Evolutionary conservation across 75 land plant genomes (phyloP).

Genomic region (Azolla pinnata): DNA sequence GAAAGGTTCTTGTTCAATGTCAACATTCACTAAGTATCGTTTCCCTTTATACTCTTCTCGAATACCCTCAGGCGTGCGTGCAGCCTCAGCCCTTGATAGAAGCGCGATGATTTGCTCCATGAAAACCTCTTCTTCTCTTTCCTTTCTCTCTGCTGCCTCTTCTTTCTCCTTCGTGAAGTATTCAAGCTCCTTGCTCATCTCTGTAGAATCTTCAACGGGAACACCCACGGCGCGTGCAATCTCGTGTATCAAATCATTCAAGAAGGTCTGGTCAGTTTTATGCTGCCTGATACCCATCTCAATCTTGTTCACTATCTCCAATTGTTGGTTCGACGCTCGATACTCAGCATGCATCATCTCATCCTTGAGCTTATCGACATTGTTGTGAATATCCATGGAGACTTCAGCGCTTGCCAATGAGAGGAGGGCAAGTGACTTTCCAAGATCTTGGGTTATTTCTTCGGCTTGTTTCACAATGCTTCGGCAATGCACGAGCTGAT

Average conservation of each 20-base stretch:
- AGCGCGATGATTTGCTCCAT: constrained; percentile 51
- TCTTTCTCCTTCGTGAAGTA: constrained; percentile 42
- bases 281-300: constrained; percentile 42
- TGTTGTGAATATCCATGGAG: constrained; percentile 34
- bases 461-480: constrained; percentile 38
- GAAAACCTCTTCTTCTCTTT: constrained; percentile 40
- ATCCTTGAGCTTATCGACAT: constrained; percentile 33
- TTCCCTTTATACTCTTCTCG: constrained; percentile 22
- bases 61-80: constrained; percentile 28
- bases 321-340: constrained; percentile 34
- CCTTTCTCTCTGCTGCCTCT: constrained; percentile 38
- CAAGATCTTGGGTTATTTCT: constrained; percentile 41
- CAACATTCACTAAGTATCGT: constrained; percentile 4
- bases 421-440: constrained; percentile 37
- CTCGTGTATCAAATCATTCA: constrained; percentile 40
- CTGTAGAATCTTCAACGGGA: constrained; percentile 45
- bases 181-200: constrained; percentile 45
- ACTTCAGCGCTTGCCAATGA: constrained; percentile 51
- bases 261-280: constrained; percentile 47
- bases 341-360: constrained; percentile 47
- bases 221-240: constrained; percentile 56
- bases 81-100: constrained; percentile 48
- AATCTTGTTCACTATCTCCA: constrained; percentile 36
- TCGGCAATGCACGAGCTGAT: constrained; percentile 42
- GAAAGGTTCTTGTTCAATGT: constrained; percentile 30